Base-by-base conservation (phyloP, 2,329 filamentous ascomycete species). In the Fusarium cyanostomum region DNA sequence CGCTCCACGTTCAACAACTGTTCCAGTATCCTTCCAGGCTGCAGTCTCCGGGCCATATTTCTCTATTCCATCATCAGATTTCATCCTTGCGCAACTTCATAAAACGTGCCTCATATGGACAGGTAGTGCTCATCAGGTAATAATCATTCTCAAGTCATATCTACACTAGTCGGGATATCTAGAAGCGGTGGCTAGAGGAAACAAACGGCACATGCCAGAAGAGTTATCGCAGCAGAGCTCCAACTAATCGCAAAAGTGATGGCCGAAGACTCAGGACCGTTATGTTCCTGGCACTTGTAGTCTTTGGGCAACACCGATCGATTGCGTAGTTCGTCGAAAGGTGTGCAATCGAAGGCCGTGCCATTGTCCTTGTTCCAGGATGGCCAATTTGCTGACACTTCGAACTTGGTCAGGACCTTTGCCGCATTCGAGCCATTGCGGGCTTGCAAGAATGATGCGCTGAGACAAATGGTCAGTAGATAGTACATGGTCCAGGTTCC, bases 301-400 rank as follows among this genome's bases (percentile, higher is more conserved):
- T 54, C 21, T 6, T 51, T 10, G 3, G 56, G 52, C 16, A 65
- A 18, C 5, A 60, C 52, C 4, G 50, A 52, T 16, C 46, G 42
- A n/a, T 41, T 31, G 5, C 34, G 18, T 13, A 65, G 33, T 33
- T 56, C 59, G 13, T 54, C 46, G 31, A 65, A 65, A 0, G 62
- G 62, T 9, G 59, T 63, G 42, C 62, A 65, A 16, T 63, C 52
- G 11, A 65, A 60, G 5, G 45, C 18, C 46, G 8, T 28, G 28
- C 12, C n/a, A n/a, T n/a, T n/a, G n/a, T 33, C 15, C 39, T 27
- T 15, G 4, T 4, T n/a, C n/a, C n/a, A n/a, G n/a, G n/a, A 38
- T 13, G 8, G 26, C 15, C 12, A 18, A 8, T 15, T 0, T 3
- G 48, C 52, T 5, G n/a, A 11, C 21, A 65, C 13, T 2, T 13